Evolutionary conservation across 2,329 filamentous ascomycete species (phyloP), one percentile per base, ranked within the genome.

Genomic region (Fusarium sp.): DNA sequence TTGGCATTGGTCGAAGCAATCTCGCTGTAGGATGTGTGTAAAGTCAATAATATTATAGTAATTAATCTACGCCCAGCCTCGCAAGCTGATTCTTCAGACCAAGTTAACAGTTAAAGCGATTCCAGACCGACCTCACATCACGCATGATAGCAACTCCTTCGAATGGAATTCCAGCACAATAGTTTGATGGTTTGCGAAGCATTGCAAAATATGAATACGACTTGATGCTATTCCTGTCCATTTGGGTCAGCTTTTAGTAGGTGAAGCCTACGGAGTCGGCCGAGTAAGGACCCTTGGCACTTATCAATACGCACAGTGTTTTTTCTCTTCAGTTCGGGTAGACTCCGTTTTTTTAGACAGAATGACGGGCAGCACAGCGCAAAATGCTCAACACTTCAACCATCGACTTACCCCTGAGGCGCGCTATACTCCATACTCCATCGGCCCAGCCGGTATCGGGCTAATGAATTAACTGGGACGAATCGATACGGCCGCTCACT

Each of bases 381-480:
- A 62, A 52, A 48, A 45, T 50, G 51, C 43, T 64, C 40, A 60
- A 46, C 13, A 17, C 35, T 17, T 37, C 35, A 37, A 37, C 15
- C 35, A 37, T 37, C 35, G 35, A 37, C 35, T 37, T 35, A 46
- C 70, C 70, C 70, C 70, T 72, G 69, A 57, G 55, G 51, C 65
- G 67, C 63, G 67, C 63, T 50, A 63, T 56, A 54, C 68, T 58
- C 58, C 41, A 61, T 52, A 46, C 68, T 47, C 54, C 52, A 71
- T 67, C 67, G 67, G 67, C 44, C 64, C 49, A 72, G 37, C 57
- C 52, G 61, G 60, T 54, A 70, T 71, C 58, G 65, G 54, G 63
- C 60, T 53, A 57, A 59, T 48, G 17, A 10, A 37, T 37, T 10
- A n/a, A 33, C 14, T 66, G 44, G 45, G 52, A 66, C 43, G 50